Evolutionary conservation across 805 yeast species (phyloP), one percentile per base, ranked within the genome.

Genomic region (Lachancea dasiensis): DNA sequence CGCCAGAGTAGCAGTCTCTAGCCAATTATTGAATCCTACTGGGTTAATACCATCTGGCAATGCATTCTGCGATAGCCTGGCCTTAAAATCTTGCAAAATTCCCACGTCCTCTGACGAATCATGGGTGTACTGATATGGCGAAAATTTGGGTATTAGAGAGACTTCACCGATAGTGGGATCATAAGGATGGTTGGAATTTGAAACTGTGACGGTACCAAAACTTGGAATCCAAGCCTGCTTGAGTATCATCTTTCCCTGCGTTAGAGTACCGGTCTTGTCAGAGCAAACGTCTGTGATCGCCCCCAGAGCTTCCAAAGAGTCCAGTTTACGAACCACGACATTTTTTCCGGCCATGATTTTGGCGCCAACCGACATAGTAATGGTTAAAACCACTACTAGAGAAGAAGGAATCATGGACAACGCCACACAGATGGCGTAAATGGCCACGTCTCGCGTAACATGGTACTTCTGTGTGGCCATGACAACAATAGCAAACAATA

Each of bases 331-430:
- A 43, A 92, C 95, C 56, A 92, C 92, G 2, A 97, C 98, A 51
- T 83, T 81, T 52, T 86, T 81, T 31, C 77, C 76, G 3, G 97
- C 96, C 98, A 92, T 92, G 60, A 97, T 76, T 46, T 90, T 71
- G 27, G 94, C 97, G 31, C 98, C 98, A 20, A 92, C 73, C 0
- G 98, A 97, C 56, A 92, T 72, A 0, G 98, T 92, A 17, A 92
- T 97, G 5, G 98, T 90, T 36, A 92, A 95, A 54, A 92, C 94
- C 47, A 92, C 94, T 1, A 97, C 98, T 49, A 92, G 72, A 29
- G 98, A 97, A 58, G 94, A 97, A 2, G 99, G 98, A 51, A 92
- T 92, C 30, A 97, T 97, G 31, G 98, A 97, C 17, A 92, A 95
- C 2, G 98, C 99, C 33, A 83, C 89, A 64, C 94, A 86, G 52